Evolutionary conservation across 129 eudicot species (phyloP), one percentile per base, ranked within the genome.

Genomic region (Centella asiatica): DNA sequence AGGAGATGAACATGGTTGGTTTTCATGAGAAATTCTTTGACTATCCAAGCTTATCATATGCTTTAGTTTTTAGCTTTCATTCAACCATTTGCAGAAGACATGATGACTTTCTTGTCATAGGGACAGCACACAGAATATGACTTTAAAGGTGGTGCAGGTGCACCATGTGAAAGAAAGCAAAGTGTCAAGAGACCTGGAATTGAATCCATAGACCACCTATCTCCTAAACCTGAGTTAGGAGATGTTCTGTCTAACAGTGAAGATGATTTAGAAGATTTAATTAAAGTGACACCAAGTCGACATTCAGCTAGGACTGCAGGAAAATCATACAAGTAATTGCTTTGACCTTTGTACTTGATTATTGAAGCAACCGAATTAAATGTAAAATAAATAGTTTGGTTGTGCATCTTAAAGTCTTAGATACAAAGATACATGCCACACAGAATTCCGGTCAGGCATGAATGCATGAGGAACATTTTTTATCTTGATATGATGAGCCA

Each of bases 131-230:
- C 65, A 4, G 88, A 75, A 42, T 76, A 48, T 69, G 94, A 86
- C 76, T 90, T 90, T 57, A 75, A 86, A 83, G 98, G 95, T 48
- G 98, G 94, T 70, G 90, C 92, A 18, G 95, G 95, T 53, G 78
- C 80, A 63, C 56, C 83, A 51, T 39, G 74, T 69, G 83, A 69
- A 51, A 50, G 66, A 67, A 72, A 70, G 24, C 75, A 37, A 69
- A 62, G 32, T 46, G 50, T 68, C 44, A 74, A 49, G 48, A 72
- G 71, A 77, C 33, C 65, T 22, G 64, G 26, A 36, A 44, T 13
- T 39, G 73, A 80, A 39, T 17, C 47, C 34, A 60, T 57, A n/a
- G 81, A 72, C 69, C 72, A 57, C 57, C 69, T 65, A 33, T 75
- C 81, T 31, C 80, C 88, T 27, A 57, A 70, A 59, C 65, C 48